phyloP scores from a whole-genome alignment of 305 asterid species.

The Striga hermonthica region DNA sequence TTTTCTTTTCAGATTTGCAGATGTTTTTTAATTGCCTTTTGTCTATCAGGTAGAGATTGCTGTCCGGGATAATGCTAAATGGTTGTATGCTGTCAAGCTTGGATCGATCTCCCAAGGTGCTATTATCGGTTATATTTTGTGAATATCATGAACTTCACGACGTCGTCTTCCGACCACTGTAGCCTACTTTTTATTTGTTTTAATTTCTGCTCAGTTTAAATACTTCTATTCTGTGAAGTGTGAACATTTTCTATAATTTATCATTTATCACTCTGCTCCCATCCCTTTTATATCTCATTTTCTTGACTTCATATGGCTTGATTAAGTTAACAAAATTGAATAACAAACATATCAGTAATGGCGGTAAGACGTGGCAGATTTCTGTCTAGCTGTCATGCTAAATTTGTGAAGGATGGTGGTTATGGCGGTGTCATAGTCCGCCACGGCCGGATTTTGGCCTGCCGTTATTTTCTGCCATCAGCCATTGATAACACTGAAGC shows the following conservation, averaged over 20 bases:
- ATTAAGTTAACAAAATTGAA: slow-evolving; percentile 14
- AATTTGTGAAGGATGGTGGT: no score
- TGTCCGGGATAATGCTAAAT: slow-evolving; percentile 85
- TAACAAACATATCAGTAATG: neutral
- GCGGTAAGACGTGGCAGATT: no score
- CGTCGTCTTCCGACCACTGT: slow-evolving; percentile 24
- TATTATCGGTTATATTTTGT: slow-evolving; percentile 21
- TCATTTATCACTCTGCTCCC: slow-evolving; percentile 8
- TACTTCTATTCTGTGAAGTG: slow-evolving; percentile 10
- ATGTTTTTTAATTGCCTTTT: slow-evolving; percentile 28
- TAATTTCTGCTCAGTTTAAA: slow-evolving; percentile 24
- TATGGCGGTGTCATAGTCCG: no score
- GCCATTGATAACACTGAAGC: neutral
- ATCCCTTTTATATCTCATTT: neutral
- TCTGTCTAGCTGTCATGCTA: no score
- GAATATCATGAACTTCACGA: neutral
- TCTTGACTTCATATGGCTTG: slow-evolving; percentile 23
- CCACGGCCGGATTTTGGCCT: no score
- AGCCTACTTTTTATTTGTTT: neutral
- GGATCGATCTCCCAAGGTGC: slow-evolving; percentile 63
- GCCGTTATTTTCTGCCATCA: no score
- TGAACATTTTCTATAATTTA: neutral
- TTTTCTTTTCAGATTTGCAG: slow-evolving; percentile 16
- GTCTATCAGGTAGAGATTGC: slow-evolving; percentile 86
- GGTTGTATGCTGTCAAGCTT: slow-evolving; percentile 72